Base-by-base conservation (phyloP, 2,329 filamentous ascomycete species). In the Aspergillus sp. region DNA sequence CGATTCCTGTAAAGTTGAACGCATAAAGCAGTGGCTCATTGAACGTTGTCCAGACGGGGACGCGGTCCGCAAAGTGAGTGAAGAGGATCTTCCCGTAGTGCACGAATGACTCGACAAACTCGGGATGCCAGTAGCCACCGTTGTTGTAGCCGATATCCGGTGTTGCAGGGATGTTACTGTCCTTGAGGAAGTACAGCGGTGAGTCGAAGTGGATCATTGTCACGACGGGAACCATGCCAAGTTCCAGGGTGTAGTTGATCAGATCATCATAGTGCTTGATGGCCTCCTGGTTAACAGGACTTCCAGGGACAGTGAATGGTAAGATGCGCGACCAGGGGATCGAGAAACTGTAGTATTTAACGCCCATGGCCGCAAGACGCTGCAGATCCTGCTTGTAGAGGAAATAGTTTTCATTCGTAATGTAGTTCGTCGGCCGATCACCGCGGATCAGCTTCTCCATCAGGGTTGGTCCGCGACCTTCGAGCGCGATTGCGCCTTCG, bases 371-470 rank as follows among this genome's bases (percentile, higher is more conserved):
- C 0, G 78, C 76, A 46, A 80, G 49, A 3, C 78, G 69, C 47
- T 70, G 68, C 54, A 77, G 73, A 64, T 84, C 82, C 31, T 82
- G 77, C 56, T 83, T 82, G 68, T 83, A 84, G 13, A 80, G 71
- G 55, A 80, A 83, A 62, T 84, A 84, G 55, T 83, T 79, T 57
- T 82, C 79, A 59, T 82, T 78, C 0, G 80, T 79, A 22, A 87
- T 72, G 65, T 86, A 84, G 3, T 82, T 83, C 51, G 71, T 70
- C 1, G 73, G 64, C 69, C 78, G 46, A 68, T 71, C 69, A 13
- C 70, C 65, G 9, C 69, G 67, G 49, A 72, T 65, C 3, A 79
- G 56, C 5, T 75, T 77, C 53, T 81, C 80, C 63, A 78, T 72
- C 2, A 80, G 68, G 4, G 73, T 75, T 2, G 77, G 77, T 4